Base-by-base conservation (phyloP, 495 filamentous ascomycete species). In the Pyrenula aspistea region DNA sequence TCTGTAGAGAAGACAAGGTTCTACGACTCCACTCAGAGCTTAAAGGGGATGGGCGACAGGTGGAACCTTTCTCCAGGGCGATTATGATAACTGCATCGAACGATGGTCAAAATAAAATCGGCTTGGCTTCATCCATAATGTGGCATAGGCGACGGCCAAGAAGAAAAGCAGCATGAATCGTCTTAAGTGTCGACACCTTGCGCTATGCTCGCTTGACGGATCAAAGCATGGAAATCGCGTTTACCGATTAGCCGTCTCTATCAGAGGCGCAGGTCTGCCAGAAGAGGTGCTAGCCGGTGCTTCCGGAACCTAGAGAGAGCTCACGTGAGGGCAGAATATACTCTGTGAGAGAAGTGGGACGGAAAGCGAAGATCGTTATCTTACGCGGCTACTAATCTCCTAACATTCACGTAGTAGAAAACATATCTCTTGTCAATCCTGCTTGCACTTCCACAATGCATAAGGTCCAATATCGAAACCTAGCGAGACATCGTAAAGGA, bases 171-270 rank as follows among this genome's bases (percentile, higher is more conserved):
- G 77, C 75, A 81, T 51, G 67, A 71, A 19, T 68, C 64, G 31
- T 74, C 67, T 75, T 72, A 77, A 24, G 50, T 52, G 0, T 54
- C 62, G 1, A 63, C 67, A 2, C 54, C 42, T 57, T 76, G 70
- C 1, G 72, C 67, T 10, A 74, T 55, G 8, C 70, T 71, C 12
- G 76, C 74, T 10, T 71, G 72, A 55, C 63, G 78, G 0, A 75
- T 82, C 0, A 69, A 61, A 1, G 71, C 55, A 51, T 74, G 71
- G 56, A 80, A 81, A 0, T 78, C 77, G 56, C 78, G 82, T 57
- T 75, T 75, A 1, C 74, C 76, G 15, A 61, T 74, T 1, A 77
- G 79, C 2, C 75, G 77, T 15, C 49, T 59, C 21, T 59, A 52
- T 4, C 22, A 10, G 51, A 64, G 55, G 55, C 80, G 78, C 2